Evolutionary conservation across 768 basidiomycete species (phyloP).

Genomic region (Calocera cornea): DNA sequence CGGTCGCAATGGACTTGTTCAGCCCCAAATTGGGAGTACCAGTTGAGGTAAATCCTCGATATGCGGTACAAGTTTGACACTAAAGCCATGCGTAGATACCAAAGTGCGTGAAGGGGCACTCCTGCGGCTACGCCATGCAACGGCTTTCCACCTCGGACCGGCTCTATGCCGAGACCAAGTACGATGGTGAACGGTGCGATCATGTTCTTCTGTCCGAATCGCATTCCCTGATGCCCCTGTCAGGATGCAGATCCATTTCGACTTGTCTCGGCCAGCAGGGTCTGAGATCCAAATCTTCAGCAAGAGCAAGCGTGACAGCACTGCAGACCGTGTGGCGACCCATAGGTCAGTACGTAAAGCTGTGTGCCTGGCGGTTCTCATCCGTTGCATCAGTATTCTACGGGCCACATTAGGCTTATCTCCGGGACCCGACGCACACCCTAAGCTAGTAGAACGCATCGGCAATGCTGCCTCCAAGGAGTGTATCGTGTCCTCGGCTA

Average conservation of each 20-base stretch:
- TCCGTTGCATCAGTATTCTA: constrained; percentile 36
- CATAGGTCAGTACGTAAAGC: constrained; percentile 29
- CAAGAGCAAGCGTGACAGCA: constrained; percentile 77
- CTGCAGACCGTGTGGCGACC: constrained; percentile 54
- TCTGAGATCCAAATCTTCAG: constrained; percentile 64
- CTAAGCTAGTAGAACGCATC: constrained; percentile 5
- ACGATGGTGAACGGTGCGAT: constrained; percentile 68
- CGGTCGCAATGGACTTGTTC: constrained; percentile 16
- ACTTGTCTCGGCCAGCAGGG: constrained; percentile 28
- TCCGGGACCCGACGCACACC: constrained; percentile 5
- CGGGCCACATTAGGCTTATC: constrained; percentile 42
- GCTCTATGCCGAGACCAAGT: constrained; percentile 85
- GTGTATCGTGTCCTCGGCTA: constrained; percentile 19
- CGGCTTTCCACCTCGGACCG: constrained; percentile 30
- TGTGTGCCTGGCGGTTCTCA: neutral
- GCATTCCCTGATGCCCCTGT: neutral
- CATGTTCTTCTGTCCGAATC: neutral
- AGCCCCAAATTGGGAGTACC: constrained; percentile 43
- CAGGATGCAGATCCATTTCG: constrained; percentile 75
- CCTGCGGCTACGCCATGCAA: constrained; percentile 42
- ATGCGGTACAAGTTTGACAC: too few species aligned
- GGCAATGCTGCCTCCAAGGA: neutral
- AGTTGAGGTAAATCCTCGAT: constrained; percentile 56
- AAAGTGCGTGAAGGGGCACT: constrained; percentile 63
- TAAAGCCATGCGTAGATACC: constrained; percentile 46